These are phyloP conservation scores for Plectosphaerella cucumerina DNA, from an alignment of 2,329 filamentous ascomycete genomes.

Conservation along the genomic window DNA sequence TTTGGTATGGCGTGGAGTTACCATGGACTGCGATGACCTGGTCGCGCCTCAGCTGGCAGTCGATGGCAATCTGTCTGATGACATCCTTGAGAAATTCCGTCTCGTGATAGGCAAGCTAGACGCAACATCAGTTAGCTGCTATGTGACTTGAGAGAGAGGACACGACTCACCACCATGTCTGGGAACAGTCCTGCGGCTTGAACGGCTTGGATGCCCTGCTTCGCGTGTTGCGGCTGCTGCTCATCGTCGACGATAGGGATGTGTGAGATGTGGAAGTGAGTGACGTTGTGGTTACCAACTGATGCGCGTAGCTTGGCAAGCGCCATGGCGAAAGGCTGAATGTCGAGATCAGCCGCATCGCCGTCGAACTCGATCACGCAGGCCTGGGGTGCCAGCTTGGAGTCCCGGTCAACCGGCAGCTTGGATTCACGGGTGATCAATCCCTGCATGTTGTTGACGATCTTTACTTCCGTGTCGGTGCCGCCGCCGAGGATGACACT, in stretches of 20 bases:
- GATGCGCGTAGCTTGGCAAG: constrained; percentile 27
- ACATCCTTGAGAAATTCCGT: constrained; percentile 69
- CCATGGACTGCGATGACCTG: constrained; percentile 87
- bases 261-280: constrained; percentile 86
- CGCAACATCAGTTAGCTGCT: neutral
- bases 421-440: constrained; percentile 85
- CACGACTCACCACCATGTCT: constrained; percentile 50
- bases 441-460: constrained; percentile 87
- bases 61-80: constrained; percentile 81
- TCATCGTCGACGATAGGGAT: constrained; percentile 68
- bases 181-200: constrained; percentile 74
- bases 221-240: constrained; percentile 96
- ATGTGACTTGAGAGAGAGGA: neutral
- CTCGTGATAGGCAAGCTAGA: constrained; percentile 86
- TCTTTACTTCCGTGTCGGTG: constrained; percentile 68
- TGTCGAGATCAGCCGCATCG: neutral
- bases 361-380: constrained; percentile 66
- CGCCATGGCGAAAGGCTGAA: neutral
- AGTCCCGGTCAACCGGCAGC: constrained; percentile 84
- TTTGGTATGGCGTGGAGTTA: constrained; percentile 88
- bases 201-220: constrained; percentile 80
- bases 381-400: constrained; percentile 77
- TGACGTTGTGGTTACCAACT: no score
- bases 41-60: constrained; percentile 79
- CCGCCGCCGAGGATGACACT: neutral